Conservation (phyloP, 2,329 filamentous ascomycete species). For the Trichoderma asperellum region DNA sequence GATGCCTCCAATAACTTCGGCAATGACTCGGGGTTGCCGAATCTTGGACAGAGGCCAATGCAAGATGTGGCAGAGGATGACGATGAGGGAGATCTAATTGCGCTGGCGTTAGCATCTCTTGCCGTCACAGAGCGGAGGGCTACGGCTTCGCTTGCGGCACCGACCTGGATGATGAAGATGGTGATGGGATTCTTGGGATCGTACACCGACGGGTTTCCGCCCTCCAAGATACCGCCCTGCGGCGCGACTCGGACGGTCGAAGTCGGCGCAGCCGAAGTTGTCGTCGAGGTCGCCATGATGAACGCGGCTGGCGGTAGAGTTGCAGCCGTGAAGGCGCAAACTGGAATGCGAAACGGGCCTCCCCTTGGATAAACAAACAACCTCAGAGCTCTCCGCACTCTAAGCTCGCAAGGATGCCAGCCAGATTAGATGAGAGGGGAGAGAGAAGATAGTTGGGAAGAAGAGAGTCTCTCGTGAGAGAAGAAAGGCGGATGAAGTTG, state of each 20-base stretch:
- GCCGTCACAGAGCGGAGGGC: neutral
- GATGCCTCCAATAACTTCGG: constrained; percentile 84
- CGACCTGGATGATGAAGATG: constrained; percentile 74
- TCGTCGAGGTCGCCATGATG: constrained; percentile 32
- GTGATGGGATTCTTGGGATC: constrained; percentile 73
- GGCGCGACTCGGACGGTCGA: constrained; percentile 41
- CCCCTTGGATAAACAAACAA: neutral
- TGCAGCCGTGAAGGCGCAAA: neutral
- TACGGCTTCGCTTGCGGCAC: constrained; percentile 11
- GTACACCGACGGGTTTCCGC: constrained; percentile 69
- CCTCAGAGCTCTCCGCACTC: neutral
- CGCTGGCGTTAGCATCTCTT: neutral
- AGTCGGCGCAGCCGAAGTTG: constrained; percentile 38
- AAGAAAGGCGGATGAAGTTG: neutral
- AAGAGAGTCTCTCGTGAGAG: neutral
- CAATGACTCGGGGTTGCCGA: constrained; percentile 80
- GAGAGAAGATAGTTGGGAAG: neutral
- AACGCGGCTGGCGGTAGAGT: neutral
- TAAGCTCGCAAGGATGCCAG: neutral
- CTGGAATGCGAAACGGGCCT: constrained; percentile 8
- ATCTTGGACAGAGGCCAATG: constrained; percentile 78
- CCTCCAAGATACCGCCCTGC: constrained; percentile 70
- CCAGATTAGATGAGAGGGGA: neutral
- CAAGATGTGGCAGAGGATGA: constrained; percentile 56
- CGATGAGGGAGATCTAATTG: constrained; percentile 48